These are phyloP conservation scores for Paramarasmius palmivorus DNA, from an alignment of 1,284 basidiomycete species.

Conservation along the genomic window DNA sequence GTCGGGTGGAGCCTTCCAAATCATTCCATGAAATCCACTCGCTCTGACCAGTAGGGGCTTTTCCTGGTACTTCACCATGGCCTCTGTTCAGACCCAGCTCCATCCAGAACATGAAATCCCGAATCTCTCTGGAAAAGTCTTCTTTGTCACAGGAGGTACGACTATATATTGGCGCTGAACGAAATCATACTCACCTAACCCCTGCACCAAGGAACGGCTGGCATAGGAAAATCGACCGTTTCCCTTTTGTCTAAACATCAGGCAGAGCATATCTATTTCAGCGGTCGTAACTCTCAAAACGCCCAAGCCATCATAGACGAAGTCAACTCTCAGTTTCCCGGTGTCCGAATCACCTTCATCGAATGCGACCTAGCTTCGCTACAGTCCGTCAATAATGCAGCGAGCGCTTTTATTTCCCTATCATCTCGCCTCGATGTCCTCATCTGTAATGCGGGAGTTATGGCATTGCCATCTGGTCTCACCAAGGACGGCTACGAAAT, in stretches of 20 bases:
- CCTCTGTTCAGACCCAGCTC: too few species aligned
- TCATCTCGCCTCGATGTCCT: slow-evolving; percentile 10
- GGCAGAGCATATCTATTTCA: slow-evolving; percentile 16
- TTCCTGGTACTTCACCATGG: too few species aligned
- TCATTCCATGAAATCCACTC: too few species aligned
- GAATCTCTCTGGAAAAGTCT: neutral
- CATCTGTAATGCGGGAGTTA: slow-evolving; percentile 15
- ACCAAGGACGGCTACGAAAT: slow-evolving; percentile 20
- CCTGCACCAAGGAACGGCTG: slow-evolving; percentile 12
- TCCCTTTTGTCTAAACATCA: slow-evolving; percentile 16
- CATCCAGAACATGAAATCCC: neutral
- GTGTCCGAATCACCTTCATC: slow-evolving; percentile 9
- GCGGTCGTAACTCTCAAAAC: slow-evolving; percentile 10
- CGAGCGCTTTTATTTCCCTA: slow-evolving; percentile 8
- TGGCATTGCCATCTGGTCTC: slow-evolving; percentile 11
- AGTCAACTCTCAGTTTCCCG: neutral
- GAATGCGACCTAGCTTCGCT: slow-evolving; percentile 19
- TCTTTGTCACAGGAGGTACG: neutral
- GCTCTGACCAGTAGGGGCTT: too few species aligned
- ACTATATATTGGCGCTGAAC: too few species aligned
- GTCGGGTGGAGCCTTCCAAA: too few species aligned
- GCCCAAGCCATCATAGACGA: slow-evolving; percentile 2
- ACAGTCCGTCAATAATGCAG: slow-evolving; percentile 17
- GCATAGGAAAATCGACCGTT: slow-evolving; percentile 21
- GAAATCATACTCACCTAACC: too few species aligned